These are phyloP conservation scores for Colletotrichum sidae DNA, from an alignment of 2,329 filamentous ascomycete species.

Conservation along the genomic window DNA sequence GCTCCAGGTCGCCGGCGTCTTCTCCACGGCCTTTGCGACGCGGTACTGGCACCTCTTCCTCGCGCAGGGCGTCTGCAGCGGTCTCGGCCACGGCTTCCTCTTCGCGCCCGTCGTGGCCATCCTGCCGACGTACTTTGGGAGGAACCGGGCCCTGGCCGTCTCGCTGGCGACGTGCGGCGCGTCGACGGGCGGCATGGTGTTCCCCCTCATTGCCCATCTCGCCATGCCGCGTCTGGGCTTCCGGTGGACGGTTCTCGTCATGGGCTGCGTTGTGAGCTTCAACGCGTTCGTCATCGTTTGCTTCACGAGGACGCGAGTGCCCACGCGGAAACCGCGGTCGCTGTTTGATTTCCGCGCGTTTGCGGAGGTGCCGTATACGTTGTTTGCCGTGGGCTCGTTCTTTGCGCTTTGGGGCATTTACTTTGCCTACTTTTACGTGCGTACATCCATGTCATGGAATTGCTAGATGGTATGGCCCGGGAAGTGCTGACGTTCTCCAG, in stretches of 20 bases:
- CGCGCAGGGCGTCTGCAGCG: conserved; percentile 59
- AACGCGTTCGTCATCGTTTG: neutral
- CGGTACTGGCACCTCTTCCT: conserved; percentile 54
- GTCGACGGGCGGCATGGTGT: conserved; percentile 72
- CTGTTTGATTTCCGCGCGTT: neutral
- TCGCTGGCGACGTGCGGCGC: conserved; percentile 70
- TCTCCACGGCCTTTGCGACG: conserved; percentile 56
- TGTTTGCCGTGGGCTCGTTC: conserved; percentile 2
- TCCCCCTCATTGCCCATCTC: conserved; percentile 53
- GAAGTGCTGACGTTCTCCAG: neutral
- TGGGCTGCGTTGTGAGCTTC: conserved; percentile 29
- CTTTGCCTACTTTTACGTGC: conserved; percentile 64
- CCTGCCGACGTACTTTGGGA: conserved; percentile 71
- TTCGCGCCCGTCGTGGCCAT: conserved; percentile 65
- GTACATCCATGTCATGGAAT: conserved; percentile 28
- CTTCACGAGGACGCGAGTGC: neutral
- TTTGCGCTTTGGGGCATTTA: conserved; percentile 56
- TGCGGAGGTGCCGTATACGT: conserved; percentile 41
- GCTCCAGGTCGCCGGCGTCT: conserved; percentile 54
- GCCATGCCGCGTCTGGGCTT: conserved; percentile 13
- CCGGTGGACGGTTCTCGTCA: conserved; percentile 26
- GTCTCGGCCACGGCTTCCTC: conserved; percentile 65
- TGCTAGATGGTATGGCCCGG: no score
- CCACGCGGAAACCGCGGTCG: neutral
- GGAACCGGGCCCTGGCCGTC: conserved; percentile 67